phyloP scores from a whole-genome alignment of 257 asterid genomes.

The Forsythia viridissima region DNA sequence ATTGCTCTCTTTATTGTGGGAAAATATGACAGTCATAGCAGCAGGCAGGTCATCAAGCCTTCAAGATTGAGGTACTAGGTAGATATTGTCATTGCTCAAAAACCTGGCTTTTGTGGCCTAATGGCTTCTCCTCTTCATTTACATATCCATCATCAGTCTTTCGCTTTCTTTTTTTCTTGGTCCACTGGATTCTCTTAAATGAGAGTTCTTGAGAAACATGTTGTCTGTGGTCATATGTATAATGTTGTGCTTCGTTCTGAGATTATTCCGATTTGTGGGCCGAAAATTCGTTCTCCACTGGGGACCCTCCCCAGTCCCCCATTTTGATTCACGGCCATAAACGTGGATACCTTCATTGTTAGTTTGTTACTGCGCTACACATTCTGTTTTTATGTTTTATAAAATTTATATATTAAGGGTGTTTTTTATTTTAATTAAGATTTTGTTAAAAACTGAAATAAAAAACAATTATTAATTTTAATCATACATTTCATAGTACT shows the following conservation, averaged over 20 bases:
- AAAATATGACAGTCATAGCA: not conserved
- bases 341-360: not conserved
- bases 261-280: not conserved
- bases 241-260: not conserved
- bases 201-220: too few relatives aligned
- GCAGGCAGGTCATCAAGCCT: not conserved
- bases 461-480: too few relatives aligned
- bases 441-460: too few relatives aligned
- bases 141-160: not conserved
- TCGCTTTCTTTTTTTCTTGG: too few relatives aligned
- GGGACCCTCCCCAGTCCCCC: not conserved
- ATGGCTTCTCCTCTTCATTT: not conserved
- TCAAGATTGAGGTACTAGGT: not conserved
- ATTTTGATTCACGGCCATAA: not conserved
- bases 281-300: not conserved
- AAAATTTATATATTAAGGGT: too few relatives aligned
- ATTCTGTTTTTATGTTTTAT: not conserved
- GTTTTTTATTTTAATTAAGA: too few relatives aligned
- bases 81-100: not conserved
- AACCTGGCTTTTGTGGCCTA: not conserved
- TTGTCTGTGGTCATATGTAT: too few relatives aligned
- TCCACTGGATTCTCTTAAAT: too few relatives aligned
- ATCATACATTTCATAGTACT: too few relatives aligned
- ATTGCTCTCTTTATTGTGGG: not conserved
- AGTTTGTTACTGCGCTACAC: too few relatives aligned